These are phyloP conservation scores for Corylus avellana DNA, from an alignment of 306 rosid genomes.

Conservation along the genomic window DNA sequence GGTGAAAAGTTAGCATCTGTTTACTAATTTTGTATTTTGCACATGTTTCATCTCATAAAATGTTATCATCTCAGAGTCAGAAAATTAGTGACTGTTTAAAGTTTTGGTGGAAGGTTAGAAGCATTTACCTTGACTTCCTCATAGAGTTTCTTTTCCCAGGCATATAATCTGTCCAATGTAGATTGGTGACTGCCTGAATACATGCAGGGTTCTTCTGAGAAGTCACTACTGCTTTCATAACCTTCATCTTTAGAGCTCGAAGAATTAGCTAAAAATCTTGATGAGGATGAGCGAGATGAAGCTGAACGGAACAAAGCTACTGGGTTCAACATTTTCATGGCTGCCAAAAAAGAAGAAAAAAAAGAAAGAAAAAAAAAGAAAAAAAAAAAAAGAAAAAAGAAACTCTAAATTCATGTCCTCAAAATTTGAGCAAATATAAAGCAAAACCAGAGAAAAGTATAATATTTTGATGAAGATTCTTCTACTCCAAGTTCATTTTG, in stretches of 20 bases:
- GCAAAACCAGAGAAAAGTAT: slow-evolving; percentile 3
- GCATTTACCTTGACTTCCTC: slow-evolving; percentile 82
- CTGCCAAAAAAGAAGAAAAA: slow-evolving; percentile 47
- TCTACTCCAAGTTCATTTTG: neutral
- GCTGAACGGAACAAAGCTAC: slow-evolving; percentile 84
- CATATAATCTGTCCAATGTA: slow-evolving; percentile 78
- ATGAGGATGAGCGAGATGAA: slow-evolving; percentile 72
- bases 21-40: neutral
- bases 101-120: slow-evolving; percentile 15
- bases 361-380: slow-evolving; percentile 26
- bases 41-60: neutral
- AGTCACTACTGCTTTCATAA: slow-evolving; percentile 43
- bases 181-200: slow-evolving; percentile 76
- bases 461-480: neutral
- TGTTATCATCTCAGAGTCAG: slow-evolving; percentile 6
- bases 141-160: slow-evolving; percentile 95
- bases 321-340: slow-evolving; percentile 84
- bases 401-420: slow-evolving; percentile 12
- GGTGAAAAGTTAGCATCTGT: neutral
- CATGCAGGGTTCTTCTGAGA: slow-evolving; percentile 53
- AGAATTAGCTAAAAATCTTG: slow-evolving; percentile 52
- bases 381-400: slow-evolving; percentile 29
- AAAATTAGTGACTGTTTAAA: neutral
- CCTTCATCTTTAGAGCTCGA: slow-evolving; percentile 54
- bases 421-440: slow-evolving; percentile 7